These are phyloP conservation scores for Amanita thiersii DNA, from an alignment of 768 basidiomycete genomes.

Conservation along the genomic window DNA sequence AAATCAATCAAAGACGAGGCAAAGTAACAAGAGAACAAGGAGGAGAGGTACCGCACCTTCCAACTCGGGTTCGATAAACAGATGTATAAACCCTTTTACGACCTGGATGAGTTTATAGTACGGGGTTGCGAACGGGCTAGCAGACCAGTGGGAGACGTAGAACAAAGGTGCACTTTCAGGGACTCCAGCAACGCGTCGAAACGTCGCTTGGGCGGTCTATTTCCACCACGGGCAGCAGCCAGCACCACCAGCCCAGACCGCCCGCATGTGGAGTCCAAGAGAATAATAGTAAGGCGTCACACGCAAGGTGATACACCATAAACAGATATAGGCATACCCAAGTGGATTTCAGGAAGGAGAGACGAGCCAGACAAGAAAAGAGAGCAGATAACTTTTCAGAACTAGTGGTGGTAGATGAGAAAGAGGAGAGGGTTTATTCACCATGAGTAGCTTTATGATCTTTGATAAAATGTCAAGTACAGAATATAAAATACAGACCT, in stretches of 20 bases:
- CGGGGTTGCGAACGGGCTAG: conserved; percentile 23
- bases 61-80: conserved; percentile 26
- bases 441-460: conserved; percentile 45
- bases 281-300: too few relatives aligned
- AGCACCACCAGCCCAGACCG: too few relatives aligned
- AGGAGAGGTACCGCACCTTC: conserved; percentile 16
- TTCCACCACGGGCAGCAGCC: too few relatives aligned
- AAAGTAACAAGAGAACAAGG: background rate
- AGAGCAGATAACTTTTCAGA: too few relatives aligned
- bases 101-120: conserved; percentile 27
- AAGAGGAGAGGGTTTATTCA: conserved; percentile 13
- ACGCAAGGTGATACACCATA: too few relatives aligned
- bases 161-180: conserved; percentile 18
- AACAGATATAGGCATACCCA: too few relatives aligned
- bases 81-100: conserved; percentile 18
- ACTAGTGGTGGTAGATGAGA: conserved; percentile 1
- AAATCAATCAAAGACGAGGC: too few relatives aligned
- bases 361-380: too few relatives aligned
- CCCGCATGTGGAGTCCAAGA: too few relatives aligned
- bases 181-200: conserved; percentile 21
- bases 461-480: conserved; percentile 15
- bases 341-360: too few relatives aligned
- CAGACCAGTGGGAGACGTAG: conserved; percentile 18
- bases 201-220: conserved; percentile 30
- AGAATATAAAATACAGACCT: too few relatives aligned